A percentile compares a stretch with the other conserved stretches of the same genome.
Conservation (phyloP, 1,284 basidiomycete species). For the Cutaneotrichosporon cutaneum region DNA sequence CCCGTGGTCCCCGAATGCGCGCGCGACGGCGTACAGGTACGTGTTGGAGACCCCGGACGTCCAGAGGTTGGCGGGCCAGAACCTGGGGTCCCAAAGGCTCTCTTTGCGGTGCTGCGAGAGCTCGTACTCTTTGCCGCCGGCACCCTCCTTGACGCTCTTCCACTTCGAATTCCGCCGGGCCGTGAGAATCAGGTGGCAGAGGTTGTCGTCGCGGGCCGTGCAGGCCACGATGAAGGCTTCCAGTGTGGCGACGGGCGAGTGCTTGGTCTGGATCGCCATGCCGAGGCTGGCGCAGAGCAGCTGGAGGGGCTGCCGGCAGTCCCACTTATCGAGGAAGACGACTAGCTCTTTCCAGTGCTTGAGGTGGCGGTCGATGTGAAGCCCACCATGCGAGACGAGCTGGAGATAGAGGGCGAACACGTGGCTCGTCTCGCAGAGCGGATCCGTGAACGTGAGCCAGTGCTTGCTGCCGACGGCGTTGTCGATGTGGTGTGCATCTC, state of each 20-base stretch:
- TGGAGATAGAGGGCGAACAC: slow-evolving; percentile 5
- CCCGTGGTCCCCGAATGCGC: neutral
- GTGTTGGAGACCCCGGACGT: neutral
- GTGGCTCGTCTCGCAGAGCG: neutral
- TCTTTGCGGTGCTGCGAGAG: neutral
- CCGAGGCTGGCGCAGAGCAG: neutral
- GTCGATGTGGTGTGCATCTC: slow-evolving; percentile 4
- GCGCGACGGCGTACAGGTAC: neutral
- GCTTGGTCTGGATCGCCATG: neutral
- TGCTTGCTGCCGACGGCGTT: neutral
- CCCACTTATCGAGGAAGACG: slow-evolving; percentile 4
- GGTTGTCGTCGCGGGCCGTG: neutral
- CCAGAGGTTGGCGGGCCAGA: slow-evolving; percentile 3
- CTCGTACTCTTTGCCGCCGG: neutral
- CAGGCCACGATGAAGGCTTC: neutral
- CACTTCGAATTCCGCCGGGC: neutral
- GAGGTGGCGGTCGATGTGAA: neutral
- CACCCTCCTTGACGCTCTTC: neutral
- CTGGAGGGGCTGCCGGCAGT: neutral
- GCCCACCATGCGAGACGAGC: neutral
- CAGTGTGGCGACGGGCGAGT: neutral
- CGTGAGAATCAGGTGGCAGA: neutral
- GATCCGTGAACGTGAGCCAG: neutral
- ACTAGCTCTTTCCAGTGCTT: neutral
- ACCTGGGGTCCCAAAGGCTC: slow-evolving; percentile 4